These are phyloP conservation scores for Pseudopyricularia cyperi DNA, from an alignment of 2,329 filamentous ascomycete species.

Conservation along the genomic window DNA sequence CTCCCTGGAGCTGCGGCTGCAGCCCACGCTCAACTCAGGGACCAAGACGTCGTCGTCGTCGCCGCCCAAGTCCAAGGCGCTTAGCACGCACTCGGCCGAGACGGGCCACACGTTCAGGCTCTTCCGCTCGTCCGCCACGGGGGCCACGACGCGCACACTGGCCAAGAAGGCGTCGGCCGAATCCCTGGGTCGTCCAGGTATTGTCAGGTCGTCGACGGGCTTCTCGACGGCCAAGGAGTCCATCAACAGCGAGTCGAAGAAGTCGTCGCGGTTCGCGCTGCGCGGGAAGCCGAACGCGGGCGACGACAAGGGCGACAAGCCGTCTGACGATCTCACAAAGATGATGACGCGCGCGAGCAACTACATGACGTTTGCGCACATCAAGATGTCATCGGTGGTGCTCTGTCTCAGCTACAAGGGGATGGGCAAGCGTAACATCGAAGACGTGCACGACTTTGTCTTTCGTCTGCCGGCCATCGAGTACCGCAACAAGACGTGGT, in stretches of 20 bases:
- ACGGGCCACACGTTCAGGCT: slow-evolving; percentile 33
- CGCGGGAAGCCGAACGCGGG: slow-evolving; percentile 27
- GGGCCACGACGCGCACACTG: slow-evolving; percentile 23
- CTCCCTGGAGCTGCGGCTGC: slow-evolving; percentile 68
- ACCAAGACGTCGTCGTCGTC: slow-evolving; percentile 17
- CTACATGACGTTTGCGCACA: slow-evolving; percentile 94
- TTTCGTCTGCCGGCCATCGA: slow-evolving; percentile 91
- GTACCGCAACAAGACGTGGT: slow-evolving; percentile 98
- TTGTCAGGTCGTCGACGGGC: slow-evolving; percentile 33
- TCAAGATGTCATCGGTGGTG: slow-evolving; percentile 89
- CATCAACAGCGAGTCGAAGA: slow-evolving; percentile 25
- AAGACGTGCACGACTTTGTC: slow-evolving; percentile 95
- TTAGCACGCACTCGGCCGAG: slow-evolving; percentile 35
- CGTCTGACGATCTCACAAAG: slow-evolving; percentile 81
- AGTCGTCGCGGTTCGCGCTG: slow-evolving; percentile 41
- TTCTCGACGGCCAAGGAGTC: slow-evolving; percentile 16
- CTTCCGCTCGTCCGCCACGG: slow-evolving; percentile 29
- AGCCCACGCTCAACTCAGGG: slow-evolving; percentile 62
- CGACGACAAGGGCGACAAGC: slow-evolving; percentile 41
- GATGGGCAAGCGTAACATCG: slow-evolving; percentile 85
- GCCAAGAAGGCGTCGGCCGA: slow-evolving; percentile 43
- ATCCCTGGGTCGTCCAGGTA: slow-evolving; percentile 34
- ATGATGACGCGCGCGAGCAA: slow-evolving; percentile 94
- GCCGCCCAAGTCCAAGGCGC: slow-evolving; percentile 29
- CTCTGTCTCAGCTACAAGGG: slow-evolving; percentile 95